phyloP scores from a whole-genome alignment of 495 filamentous ascomycete species.

The Xylaria flabelliformis region DNA sequence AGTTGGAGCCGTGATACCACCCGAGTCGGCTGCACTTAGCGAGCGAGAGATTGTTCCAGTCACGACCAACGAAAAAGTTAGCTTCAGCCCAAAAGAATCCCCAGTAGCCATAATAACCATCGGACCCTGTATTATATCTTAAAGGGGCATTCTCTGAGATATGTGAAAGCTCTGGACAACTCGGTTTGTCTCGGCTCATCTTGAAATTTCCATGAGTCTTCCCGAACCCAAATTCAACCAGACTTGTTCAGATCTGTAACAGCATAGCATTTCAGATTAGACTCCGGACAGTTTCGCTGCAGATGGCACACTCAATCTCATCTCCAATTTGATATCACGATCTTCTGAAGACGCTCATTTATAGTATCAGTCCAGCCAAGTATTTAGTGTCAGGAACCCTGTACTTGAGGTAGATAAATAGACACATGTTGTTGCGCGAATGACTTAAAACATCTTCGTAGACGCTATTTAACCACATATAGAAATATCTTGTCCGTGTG shows the following conservation, averaged over 20 bases:
- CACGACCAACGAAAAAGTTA: conserved; percentile 35
- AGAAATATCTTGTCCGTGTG: too few relatives aligned
- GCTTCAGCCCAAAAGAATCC: conserved; percentile 54
- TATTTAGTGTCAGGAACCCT: too few relatives aligned
- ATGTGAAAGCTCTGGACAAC: conserved; percentile 31
- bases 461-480: too few relatives aligned
- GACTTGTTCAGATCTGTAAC: neutral
- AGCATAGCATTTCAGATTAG: neutral
- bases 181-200: conserved; percentile 48
- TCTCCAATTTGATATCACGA: neutral
- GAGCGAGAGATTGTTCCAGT: conserved; percentile 46
- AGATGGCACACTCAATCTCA: neutral
- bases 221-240: too few relatives aligned
- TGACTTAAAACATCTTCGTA: too few relatives aligned
- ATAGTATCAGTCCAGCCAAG: neutral
- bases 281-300: neutral
- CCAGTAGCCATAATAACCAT: conserved; percentile 42
- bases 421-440: too few relatives aligned
- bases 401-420: too few relatives aligned
- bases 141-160: conserved; percentile 42
- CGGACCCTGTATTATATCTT: conserved; percentile 39
- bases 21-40: conserved; percentile 35
- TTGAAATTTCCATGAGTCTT: too few relatives aligned
- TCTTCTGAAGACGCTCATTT: neutral
- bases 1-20: too few relatives aligned